Evolutionary conservation across 1,139 yeast species (phyloP).

Genomic region (Hemisphaericaspora xylofermentans): DNA sequence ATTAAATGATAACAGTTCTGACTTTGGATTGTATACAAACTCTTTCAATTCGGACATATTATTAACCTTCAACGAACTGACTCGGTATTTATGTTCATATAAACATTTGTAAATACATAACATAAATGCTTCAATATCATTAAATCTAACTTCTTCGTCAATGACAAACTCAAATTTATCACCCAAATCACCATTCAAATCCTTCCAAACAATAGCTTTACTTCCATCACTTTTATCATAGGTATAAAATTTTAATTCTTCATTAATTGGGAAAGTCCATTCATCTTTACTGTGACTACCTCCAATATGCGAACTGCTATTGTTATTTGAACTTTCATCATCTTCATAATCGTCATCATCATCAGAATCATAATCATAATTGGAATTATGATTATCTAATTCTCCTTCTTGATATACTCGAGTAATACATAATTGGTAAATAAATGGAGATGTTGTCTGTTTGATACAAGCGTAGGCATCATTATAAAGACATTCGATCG

Average conservation of each 20-base stretch:
- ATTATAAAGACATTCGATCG: slow-evolving; percentile 76
- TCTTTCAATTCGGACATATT: slow-evolving; percentile 51
- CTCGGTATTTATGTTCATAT: slow-evolving; percentile 72
- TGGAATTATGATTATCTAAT: slow-evolving; percentile 35
- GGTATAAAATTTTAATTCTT: slow-evolving; percentile 53
- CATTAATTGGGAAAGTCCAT: slow-evolving; percentile 66
- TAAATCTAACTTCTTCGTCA: slow-evolving; percentile 56
- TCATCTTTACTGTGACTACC: slow-evolving; percentile 49
- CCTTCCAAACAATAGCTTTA: slow-evolving; percentile 72
- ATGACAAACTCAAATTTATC: slow-evolving; percentile 82
- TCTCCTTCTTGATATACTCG: slow-evolving; percentile 71
- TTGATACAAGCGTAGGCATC: slow-evolving; percentile 78
- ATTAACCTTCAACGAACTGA: slow-evolving; percentile 48
- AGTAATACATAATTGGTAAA: slow-evolving; percentile 70
- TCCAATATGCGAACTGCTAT: slow-evolving; percentile 10
- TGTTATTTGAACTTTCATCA: slow-evolving; percentile 40
- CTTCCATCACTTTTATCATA: slow-evolving; percentile 31
- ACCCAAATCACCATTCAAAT: slow-evolving; percentile 81
- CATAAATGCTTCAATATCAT: slow-evolving; percentile 66
- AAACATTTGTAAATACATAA: slow-evolving; percentile 63
- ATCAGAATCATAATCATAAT: slow-evolving; percentile 50
- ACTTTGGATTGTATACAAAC: slow-evolving; percentile 42
- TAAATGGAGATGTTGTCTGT: slow-evolving; percentile 62
- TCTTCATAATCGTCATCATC: slow-evolving; percentile 59
- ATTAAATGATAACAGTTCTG: slow-evolving; percentile 24